Conservation (phyloP, 148 eudicot species). For the Camellia japonica region DNA sequence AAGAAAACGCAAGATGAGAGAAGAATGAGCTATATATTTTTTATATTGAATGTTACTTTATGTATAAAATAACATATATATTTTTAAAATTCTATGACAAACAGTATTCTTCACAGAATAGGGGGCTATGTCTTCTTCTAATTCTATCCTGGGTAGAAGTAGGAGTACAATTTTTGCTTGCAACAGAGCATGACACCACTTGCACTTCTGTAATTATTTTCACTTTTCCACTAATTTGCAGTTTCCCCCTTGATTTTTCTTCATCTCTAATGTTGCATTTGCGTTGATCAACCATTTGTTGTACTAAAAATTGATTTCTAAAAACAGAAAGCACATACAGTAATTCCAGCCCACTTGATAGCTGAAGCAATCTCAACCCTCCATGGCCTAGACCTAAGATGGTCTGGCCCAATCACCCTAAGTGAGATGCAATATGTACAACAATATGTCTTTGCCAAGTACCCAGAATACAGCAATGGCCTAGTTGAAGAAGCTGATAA, state of each 20-base stretch:
- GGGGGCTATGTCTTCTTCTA: no score
- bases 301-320: neutral
- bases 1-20: no score
- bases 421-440: slow-evolving; percentile 47
- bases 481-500: slow-evolving; percentile 33
- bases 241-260: neutral
- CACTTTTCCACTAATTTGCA: no score
- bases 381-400: slow-evolving; percentile 47
- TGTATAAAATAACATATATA: no score
- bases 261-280: neutral
- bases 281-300: neutral
- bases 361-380: slow-evolving; percentile 56
- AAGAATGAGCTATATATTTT: no score
- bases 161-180: no score
- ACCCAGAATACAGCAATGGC: slow-evolving; percentile 50
- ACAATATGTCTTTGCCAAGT: slow-evolving; percentile 50
- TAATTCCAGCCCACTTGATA: slow-evolving; percentile 48
- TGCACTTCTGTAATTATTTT: no score
- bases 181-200: no score
- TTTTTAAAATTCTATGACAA: no score
- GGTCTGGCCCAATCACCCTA: slow-evolving; percentile 58
- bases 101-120: no score
- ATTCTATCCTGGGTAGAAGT: no score
- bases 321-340: slow-evolving; percentile 39
- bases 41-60: no score